These are phyloP conservation scores for Smallanthus sonchifolius DNA, from an alignment of 129 eudicot species.

Conservation along the genomic window DNA sequence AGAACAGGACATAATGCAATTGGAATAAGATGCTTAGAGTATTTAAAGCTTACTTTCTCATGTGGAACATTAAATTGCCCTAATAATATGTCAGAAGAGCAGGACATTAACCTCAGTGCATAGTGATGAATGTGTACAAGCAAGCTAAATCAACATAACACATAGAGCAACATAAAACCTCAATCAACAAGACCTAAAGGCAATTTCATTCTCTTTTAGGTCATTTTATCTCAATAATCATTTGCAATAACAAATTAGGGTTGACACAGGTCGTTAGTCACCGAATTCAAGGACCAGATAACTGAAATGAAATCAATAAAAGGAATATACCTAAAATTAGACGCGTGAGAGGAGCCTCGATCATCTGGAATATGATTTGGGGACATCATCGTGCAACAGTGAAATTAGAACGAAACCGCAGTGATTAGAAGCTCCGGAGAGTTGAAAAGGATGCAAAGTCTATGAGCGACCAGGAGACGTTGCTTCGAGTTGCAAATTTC, in stretches of 20 bases:
- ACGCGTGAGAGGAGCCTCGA: slow-evolving; percentile 53
- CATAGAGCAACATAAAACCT: slow-evolving; percentile 10
- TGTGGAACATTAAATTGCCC: not conserved
- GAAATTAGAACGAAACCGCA: not conserved
- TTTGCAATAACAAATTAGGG: not conserved
- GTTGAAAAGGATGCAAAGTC: slow-evolving; percentile 10
- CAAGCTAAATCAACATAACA: not conserved
- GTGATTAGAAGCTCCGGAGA: slow-evolving; percentile 1
- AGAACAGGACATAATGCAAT: not conserved
- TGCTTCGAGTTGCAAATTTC: slow-evolving; percentile 14
- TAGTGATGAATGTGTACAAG: not conserved
- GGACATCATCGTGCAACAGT: slow-evolving; percentile 23
- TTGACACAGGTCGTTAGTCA: not conserved
- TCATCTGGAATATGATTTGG: slow-evolving; percentile 52
- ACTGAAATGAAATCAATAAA: not conserved
- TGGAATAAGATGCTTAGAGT: too few species aligned
- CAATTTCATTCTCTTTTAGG: not conserved
- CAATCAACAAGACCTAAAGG: slow-evolving; percentile 4
- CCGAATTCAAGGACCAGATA: not conserved
- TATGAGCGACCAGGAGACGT: not conserved
- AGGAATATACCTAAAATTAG: slow-evolving; percentile 25
- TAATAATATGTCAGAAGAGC: not conserved
- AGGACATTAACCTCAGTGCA: not conserved
- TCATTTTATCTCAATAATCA: not conserved
- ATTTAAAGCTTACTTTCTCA: too few species aligned